Evolutionary conservation across 805 yeast genomes (phyloP), one percentile per base, ranked within the genome.

Genomic region (Saccharomyces kudriavzevii): DNA sequence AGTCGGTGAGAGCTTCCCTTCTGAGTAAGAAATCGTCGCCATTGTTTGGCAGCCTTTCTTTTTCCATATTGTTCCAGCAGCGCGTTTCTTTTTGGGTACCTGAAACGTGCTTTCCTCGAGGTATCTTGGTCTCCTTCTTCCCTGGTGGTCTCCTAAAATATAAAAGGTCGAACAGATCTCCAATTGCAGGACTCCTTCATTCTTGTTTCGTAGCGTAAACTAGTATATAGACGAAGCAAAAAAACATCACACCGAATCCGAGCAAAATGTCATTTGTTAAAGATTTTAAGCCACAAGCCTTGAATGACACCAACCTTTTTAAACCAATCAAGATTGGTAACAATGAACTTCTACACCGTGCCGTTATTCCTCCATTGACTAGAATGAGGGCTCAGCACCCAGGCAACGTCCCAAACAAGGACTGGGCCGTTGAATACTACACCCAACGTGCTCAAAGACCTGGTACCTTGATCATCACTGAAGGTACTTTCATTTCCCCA

Each of bases 401-500:
- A 4, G 76, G 72, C 27, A 70, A 70, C 58, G 66, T 70, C 26
- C 74, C 80, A 25, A 73, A 79, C 30, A 61, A 54, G 43, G 80
- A 78, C 40, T 72, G 79, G 54, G 71, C 76, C 56, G 63, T 68
- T n/a, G 70, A 76, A 55, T 82, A 84, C 66, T 85, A 85, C 61
- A 71, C 64, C 27, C 80, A 81, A 59, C 74, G 88, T 59, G 76
- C 88, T 0, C 61, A 70, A 48, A 68, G 70, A 53, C 78, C 79
- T 20, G 89, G 89, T 20, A 77, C 87, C 17, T 67, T 85, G 56
- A 57, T 84, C 30, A 77, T 82, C 58, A 70, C 84, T 8, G 90
- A 85, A 64, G 89, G 82, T 13, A 77, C 85, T 1, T 74, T 73
- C 59, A 74, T 75, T n/a, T 69, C 80, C 13, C 61, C 69, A 1